Percentiles rank a stretch among this genome's conserved stretches.
phyloP scores from a whole-genome alignment of 257 asterid genomes.

The Solanum boliviense region DNA sequence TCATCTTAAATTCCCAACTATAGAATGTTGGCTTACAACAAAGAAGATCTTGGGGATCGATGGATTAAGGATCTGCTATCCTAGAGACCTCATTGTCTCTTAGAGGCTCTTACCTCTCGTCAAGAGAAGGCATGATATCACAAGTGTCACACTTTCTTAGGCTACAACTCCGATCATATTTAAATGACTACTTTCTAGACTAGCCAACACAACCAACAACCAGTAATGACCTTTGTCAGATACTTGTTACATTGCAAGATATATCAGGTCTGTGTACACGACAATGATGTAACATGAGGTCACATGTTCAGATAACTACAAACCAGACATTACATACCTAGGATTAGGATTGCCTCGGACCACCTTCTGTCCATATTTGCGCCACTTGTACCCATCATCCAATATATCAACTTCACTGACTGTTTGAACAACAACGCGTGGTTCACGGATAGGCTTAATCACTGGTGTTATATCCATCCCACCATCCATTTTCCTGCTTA shows the following conservation, averaged over 20 bases:
- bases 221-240: neutral
- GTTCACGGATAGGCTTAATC: constrained; percentile 87
- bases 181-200: neutral
- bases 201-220: neutral
- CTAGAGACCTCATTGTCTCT: neutral
- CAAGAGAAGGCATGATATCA: neutral
- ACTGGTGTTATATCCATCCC: constrained; percentile 59
- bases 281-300: neutral
- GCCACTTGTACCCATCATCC: constrained; percentile 98
- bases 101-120: neutral
- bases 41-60: neutral
- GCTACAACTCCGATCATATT: neutral
- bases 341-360: constrained; percentile 99
- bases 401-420: constrained; percentile 93
- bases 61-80: neutral
- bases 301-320: neutral
- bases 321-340: constrained; percentile 31
- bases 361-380: constrained; percentile 96
- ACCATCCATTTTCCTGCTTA: constrained; percentile 80
- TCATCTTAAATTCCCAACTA: neutral
- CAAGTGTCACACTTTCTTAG: neutral
- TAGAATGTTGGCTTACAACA: neutral
- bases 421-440: constrained; percentile 94
- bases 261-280: neutral
- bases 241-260: neutral